Percentiles rank a stretch among this genome's conserved stretches.
phyloP scores from a whole-genome alignment of 2,329 filamentous ascomycete genomes.

The Calonectria pseudoturangicola region DNA sequence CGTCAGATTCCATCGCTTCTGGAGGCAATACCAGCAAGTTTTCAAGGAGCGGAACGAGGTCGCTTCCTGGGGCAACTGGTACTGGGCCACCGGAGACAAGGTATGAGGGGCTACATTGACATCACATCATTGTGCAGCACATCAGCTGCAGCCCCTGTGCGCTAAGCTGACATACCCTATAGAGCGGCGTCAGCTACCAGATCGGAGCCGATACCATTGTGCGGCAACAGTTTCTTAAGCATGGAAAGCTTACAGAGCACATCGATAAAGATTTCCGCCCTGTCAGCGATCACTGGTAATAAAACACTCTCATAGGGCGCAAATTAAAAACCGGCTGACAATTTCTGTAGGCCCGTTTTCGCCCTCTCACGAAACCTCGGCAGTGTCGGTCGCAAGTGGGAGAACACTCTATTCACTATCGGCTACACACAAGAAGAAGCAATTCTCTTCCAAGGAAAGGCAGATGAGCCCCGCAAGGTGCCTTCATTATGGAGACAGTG shows the following conservation, averaged over 20 bases:
- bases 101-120: constrained; percentile 55
- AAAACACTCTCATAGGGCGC: background rate
- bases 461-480: constrained; percentile 74
- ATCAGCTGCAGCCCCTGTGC: background rate
- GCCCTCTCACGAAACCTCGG: constrained; percentile 81
- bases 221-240: constrained; percentile 78
- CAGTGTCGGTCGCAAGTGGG: constrained; percentile 60
- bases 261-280: constrained; percentile 77
- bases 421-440: constrained; percentile 86
- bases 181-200: constrained; percentile 76
- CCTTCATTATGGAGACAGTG: constrained; percentile 87
- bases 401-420: constrained; percentile 81
- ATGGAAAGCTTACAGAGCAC: constrained; percentile 77
- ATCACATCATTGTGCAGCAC: background rate
- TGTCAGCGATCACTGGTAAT: constrained; percentile 63
- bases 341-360: constrained; percentile 77
- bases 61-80: constrained; percentile 87
- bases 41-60: constrained; percentile 82
- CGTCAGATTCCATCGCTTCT: constrained; percentile 79
- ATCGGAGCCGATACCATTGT: constrained; percentile 80
- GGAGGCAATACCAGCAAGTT: constrained; percentile 74
- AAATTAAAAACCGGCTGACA: background rate
- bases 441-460: constrained; percentile 83
- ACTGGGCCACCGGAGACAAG: constrained; percentile 75
- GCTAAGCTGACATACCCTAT: background rate